These are phyloP conservation scores for Vanilla planifolia DNA, from an alignment of 106 monocot species.

Conservation along the genomic window DNA sequence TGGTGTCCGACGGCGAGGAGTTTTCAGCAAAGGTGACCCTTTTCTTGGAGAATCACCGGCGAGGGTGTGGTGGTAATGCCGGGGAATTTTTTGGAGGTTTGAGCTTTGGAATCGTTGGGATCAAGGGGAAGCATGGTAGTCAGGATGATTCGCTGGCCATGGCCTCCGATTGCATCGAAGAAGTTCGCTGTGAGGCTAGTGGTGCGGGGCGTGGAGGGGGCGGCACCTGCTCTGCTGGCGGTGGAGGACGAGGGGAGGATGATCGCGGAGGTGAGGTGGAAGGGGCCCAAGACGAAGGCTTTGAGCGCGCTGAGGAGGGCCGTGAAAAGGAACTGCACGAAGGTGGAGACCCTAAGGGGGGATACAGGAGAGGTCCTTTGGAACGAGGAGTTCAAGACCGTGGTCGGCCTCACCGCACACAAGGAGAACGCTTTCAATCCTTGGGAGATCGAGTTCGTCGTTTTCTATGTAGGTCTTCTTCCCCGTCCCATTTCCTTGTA, in stretches of 20 bases:
- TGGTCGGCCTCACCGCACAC: conserved; percentile 1
- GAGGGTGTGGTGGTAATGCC: too few species aligned
- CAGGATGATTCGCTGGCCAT: conserved; percentile 65
- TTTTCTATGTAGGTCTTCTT: conserved; percentile 4
- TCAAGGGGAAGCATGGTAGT: conserved; percentile 17
- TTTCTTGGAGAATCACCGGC: too few species aligned
- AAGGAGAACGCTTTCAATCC: conserved; percentile 8
- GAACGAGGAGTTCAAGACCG: conserved; percentile 13
- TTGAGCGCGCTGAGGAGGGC: conserved; percentile 31
- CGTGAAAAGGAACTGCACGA: conserved; percentile 52
- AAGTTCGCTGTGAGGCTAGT: conserved; percentile 39
- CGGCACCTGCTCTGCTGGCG: background rate
- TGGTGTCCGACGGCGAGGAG: too few species aligned
- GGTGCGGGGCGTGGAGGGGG: conserved; percentile 26
- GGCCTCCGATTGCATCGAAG: conserved; percentile 31
- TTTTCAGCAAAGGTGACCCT: too few species aligned
- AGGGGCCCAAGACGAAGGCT: conserved; percentile 28
- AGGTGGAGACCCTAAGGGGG: conserved; percentile 29
- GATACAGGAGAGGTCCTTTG: conserved; percentile 25
- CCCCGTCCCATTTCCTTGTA: background rate
- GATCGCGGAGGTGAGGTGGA: conserved; percentile 47
- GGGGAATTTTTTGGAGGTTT: background rate
- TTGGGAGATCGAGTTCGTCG: conserved; percentile 6
- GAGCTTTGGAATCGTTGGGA: conserved; percentile 1
- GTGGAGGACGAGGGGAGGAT: background rate